Conservation (phyloP, 1,284 basidiomycete species). For the Cystobasidiaceae sp. region DNA sequence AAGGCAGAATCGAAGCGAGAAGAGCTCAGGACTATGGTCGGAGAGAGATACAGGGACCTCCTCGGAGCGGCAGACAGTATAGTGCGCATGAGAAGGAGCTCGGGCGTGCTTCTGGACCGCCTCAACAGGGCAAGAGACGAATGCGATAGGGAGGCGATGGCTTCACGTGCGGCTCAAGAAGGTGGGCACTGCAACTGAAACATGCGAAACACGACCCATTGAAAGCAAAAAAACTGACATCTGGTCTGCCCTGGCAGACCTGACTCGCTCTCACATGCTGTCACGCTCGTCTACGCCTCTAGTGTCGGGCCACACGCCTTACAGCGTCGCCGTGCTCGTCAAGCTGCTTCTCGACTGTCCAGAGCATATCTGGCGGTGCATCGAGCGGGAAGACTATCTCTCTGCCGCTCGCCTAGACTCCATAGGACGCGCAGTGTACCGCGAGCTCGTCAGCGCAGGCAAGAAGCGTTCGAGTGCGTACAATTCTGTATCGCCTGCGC, state of each 20-base stretch:
- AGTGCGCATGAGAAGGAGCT: constrained; percentile 40
- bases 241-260: not conserved
- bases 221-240: not conserved
- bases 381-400: constrained; percentile 36
- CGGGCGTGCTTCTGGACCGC: constrained; percentile 35
- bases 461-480: not conserved
- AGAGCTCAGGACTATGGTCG: constrained; percentile 88
- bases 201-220: not conserved
- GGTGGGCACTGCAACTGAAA: not conserved
- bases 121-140: constrained; percentile 33
- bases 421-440: constrained; percentile 38
- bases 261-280: constrained; percentile 17
- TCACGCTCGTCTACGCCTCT: constrained; percentile 16
- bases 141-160: constrained; percentile 26
- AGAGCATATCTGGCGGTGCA: constrained; percentile 32
- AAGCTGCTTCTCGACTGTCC: constrained; percentile 37
- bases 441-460: constrained; percentile 30
- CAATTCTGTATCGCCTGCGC: not conserved
- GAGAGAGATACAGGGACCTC: constrained; percentile 89
- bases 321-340: constrained; percentile 37
- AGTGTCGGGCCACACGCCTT: constrained; percentile 24
- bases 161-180: constrained; percentile 20
- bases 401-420: constrained; percentile 39
- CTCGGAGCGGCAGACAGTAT: constrained; percentile 65
- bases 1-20: constrained; percentile 83